Evolutionary conservation across 164 flowering plant genomes (phyloP).

Genomic region (Annona squamosa): DNA sequence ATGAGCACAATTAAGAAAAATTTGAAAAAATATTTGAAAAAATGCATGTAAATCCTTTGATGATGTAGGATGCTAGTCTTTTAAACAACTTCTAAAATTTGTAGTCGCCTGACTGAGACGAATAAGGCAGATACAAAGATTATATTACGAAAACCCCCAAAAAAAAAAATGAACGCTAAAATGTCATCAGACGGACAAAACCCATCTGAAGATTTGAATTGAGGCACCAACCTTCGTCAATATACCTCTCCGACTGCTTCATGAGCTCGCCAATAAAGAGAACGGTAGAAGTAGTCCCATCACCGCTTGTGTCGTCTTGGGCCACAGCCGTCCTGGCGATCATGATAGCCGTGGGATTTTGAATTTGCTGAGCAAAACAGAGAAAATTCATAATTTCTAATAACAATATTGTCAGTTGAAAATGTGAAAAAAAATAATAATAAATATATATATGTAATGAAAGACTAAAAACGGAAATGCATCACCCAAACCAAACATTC

Average conservation of each 20-base stretch:
- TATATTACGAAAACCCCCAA: no score
- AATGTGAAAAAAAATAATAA: neutral
- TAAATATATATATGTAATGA: no score
- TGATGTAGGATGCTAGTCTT: no score
- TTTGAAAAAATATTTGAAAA: neutral
- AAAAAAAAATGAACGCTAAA: neutral
- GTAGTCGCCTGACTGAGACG: neutral
- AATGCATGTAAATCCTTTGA: no score
- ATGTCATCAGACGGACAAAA: neutral
- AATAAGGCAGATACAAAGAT: neutral
- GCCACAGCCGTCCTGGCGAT: conserved; percentile 99
- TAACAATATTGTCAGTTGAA: neutral
- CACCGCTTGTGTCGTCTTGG: conserved; percentile 96
- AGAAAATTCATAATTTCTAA: neutral
- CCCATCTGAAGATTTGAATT: neutral
- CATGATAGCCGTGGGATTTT: conserved; percentile 97
- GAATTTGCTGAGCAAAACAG: conserved; percentile 73
- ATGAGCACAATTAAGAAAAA: neutral
- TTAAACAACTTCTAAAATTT: neutral
- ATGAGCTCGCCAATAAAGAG: conserved; percentile 95
- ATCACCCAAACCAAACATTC: no score
- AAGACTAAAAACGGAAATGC: neutral
- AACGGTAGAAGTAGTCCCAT: conserved; percentile 97
- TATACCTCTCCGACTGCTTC: conserved; percentile 95
- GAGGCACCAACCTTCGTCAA: conserved; percentile 69